phyloP scores from a whole-genome alignment of 306 rosid species.

The Trifolium repens region DNA sequence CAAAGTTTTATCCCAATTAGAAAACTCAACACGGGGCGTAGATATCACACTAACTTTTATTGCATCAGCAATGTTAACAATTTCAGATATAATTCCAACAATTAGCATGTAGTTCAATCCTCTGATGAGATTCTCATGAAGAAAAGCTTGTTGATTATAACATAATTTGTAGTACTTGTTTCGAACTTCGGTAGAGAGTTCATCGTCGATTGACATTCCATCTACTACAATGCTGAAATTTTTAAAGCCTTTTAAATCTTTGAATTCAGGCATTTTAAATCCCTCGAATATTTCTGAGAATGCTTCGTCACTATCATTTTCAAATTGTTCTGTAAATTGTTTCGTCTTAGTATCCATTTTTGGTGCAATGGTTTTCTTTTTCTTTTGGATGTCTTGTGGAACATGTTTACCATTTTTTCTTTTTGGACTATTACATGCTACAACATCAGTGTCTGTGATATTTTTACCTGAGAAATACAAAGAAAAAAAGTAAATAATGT shows the following conservation, averaged over 20 bases:
- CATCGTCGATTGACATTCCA: constrained; percentile 63
- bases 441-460: constrained; percentile 33
- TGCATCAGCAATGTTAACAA: constrained; percentile 60
- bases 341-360: constrained; percentile 38
- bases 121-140: constrained; percentile 67
- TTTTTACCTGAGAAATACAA: constrained; percentile 55
- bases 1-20: constrained; percentile 74
- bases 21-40: constrained; percentile 56
- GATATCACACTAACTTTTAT: constrained; percentile 57
- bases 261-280: constrained; percentile 50
- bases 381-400: constrained; percentile 51
- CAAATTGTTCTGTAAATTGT: constrained; percentile 51
- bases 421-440: constrained; percentile 41
- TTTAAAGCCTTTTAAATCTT: constrained; percentile 56
- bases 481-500: constrained; percentile 28
- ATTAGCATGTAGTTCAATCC: constrained; percentile 57
- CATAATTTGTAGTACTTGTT: constrained; percentile 78
- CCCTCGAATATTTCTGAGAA: constrained; percentile 64
- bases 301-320: constrained; percentile 64
- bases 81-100: constrained; percentile 62
- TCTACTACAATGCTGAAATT: constrained; percentile 61
- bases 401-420: constrained; percentile 52
- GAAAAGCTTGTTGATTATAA: constrained; percentile 66
- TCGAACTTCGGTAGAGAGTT: constrained; percentile 58
- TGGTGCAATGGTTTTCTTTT: constrained; percentile 43